A percentile compares a stretch with the other conserved stretches of the same genome.
Conservation (phyloP, 257 asterid species). For the Przewalskia tangutica region DNA sequence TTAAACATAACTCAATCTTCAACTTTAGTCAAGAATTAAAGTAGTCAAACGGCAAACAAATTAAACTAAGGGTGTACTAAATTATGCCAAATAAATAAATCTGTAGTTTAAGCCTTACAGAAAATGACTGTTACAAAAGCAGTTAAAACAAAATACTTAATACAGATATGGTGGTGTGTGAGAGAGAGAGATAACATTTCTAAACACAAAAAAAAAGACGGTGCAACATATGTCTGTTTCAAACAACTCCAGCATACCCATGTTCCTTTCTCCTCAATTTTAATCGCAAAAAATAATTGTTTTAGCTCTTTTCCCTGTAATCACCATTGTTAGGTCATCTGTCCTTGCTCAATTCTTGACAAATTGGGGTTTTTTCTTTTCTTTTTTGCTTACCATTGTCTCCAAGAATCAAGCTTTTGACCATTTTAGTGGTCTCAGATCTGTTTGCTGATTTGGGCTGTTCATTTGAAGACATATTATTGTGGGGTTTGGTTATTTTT, state of each 20-base stretch:
- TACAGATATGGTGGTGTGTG: conserved; percentile 11
- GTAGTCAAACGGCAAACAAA: neutral
- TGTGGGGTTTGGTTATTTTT: conserved; percentile 10
- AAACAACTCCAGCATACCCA: conserved; percentile 26
- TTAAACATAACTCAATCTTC: too few relatives aligned
- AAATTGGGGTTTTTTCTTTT: neutral
- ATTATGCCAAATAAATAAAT: neutral
- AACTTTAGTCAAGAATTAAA: too few relatives aligned
- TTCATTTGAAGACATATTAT: neutral
- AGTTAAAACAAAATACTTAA: conserved; percentile 24
- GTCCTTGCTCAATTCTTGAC: neutral
- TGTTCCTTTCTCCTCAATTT: conserved; percentile 3
- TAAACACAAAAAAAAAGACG: neutral
- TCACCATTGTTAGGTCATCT: neutral
- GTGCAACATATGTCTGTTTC: conserved; percentile 26
- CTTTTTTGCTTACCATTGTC: neutral
- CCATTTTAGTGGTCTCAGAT: conserved; percentile 31
- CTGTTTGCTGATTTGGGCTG: conserved; percentile 18
- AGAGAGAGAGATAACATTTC: conserved; percentile 18
- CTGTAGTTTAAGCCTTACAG: neutral
- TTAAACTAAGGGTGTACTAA: neutral
- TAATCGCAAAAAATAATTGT: neutral
- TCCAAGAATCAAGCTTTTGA: neutral
- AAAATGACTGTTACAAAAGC: conserved; percentile 16
- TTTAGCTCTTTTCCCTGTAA: neutral